Conservation (phyloP, 495 filamentous ascomycete species). For the Lophium mytilinum region DNA sequence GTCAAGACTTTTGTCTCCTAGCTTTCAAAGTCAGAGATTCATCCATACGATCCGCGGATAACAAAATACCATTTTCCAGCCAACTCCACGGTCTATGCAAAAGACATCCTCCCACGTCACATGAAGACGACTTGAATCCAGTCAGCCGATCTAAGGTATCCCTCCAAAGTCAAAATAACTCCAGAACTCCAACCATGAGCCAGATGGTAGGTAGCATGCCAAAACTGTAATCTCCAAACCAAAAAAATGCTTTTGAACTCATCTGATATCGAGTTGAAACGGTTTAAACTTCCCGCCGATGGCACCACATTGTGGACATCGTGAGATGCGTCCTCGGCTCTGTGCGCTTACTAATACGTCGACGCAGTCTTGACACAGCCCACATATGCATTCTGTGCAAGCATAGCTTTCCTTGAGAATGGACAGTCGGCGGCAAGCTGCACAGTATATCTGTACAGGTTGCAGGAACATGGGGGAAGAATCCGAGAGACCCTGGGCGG, state of each 20-base stretch:
- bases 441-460: constrained; percentile 80
- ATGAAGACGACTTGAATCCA: too few species aligned
- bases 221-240: too few species aligned
- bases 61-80: too few species aligned
- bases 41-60: too few species aligned
- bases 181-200: too few species aligned
- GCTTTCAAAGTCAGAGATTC: too few species aligned
- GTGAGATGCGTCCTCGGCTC: constrained; percentile 41
- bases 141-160: too few species aligned
- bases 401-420: constrained; percentile 74
- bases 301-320: constrained; percentile 58
- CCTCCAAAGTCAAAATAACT: too few species aligned
- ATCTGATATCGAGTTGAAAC: constrained; percentile 58
- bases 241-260: constrained; percentile 13
- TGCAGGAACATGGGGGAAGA: constrained; percentile 46
- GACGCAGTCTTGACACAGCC: constrained; percentile 78
- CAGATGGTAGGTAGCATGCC: too few species aligned
- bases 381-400: constrained; percentile 91
- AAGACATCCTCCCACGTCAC: too few species aligned
- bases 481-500: constrained; percentile 40
- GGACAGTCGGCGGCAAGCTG: constrained; percentile 66
- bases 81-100: too few species aligned
- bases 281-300: constrained; percentile 62
- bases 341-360: constrained; percentile 59
- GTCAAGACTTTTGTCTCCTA: too few species aligned